Evolutionary conservation across 2,329 filamentous ascomycete genomes (phyloP).

Genomic region (Lachnellula subtilissima): DNA sequence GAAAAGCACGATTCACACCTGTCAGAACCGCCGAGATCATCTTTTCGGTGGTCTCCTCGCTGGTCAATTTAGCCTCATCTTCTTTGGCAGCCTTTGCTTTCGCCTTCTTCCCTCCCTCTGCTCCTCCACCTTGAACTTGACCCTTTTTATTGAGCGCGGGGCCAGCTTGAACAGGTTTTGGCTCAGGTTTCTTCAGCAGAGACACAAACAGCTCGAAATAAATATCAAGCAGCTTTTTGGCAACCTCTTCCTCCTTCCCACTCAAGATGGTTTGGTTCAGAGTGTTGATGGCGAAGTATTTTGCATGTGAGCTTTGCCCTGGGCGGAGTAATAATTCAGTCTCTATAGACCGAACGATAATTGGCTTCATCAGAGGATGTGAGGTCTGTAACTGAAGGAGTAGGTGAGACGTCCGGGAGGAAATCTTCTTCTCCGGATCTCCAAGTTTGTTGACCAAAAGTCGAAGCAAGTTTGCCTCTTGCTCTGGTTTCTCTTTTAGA

Average conservation of each 20-base stretch:
- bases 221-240: constrained; percentile 76
- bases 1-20: constrained; percentile 92
- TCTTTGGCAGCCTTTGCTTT: constrained; percentile 36
- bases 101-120: constrained; percentile 47
- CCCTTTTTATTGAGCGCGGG: constrained; percentile 45
- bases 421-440: constrained; percentile 91
- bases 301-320: constrained; percentile 80
- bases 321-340: constrained; percentile 82
- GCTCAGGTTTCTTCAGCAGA: constrained; percentile 61
- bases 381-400: constrained; percentile 84
- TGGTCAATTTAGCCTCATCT: constrained; percentile 34
- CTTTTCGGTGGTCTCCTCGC: constrained; percentile 67
- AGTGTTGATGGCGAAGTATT: constrained; percentile 94
- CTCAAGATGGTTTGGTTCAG: constrained; percentile 95
- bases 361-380: constrained; percentile 89
- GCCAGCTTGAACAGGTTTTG: constrained; percentile 34
- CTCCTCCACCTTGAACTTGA: constrained; percentile 49
- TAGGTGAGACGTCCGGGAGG: constrained; percentile 87
- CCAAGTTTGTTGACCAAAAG: constrained; percentile 95
- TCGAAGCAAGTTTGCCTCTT: constrained; percentile 88
- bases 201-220: constrained; percentile 88
- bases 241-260: constrained; percentile 73
- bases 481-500: constrained; percentile 92
- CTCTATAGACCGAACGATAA: constrained; percentile 81
- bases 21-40: constrained; percentile 86